Percentiles rank a stretch among this genome's conserved stretches.
Evolutionary conservation across 2,329 filamentous ascomycete species (phyloP).

Genomic region (Cercospora nicotianae): DNA sequence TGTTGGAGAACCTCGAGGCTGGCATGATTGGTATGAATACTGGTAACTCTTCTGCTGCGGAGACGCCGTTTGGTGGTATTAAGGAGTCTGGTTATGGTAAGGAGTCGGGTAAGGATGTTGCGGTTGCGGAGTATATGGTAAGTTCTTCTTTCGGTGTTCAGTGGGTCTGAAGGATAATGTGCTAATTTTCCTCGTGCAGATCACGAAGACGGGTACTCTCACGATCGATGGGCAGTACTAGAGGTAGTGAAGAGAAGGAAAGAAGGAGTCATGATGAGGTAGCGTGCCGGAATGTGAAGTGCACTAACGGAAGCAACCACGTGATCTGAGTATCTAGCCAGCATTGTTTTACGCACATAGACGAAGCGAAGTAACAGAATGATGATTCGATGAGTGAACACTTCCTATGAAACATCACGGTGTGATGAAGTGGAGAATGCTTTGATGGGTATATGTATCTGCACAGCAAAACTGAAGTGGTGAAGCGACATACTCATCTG

Average conservation of each 20-base stretch:
- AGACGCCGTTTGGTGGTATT: conserved; percentile 67
- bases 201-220: conserved; percentile 66
- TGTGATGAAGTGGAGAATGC: neutral
- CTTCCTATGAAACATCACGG: neutral
- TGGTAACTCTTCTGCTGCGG: conserved; percentile 65
- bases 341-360: neutral
- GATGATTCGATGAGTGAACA: neutral
- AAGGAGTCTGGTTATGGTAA: conserved; percentile 69
- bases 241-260: conserved; percentile 2
- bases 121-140: conserved; percentile 57
- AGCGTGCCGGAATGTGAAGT: neutral
- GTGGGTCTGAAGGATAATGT: neutral
- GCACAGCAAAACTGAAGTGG: neutral
- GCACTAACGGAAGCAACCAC: neutral
- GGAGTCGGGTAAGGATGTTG: conserved; percentile 66
- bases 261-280: neutral
- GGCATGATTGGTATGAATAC: conserved; percentile 62
- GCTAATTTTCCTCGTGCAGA: conserved; percentile 25
- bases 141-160: neutral
- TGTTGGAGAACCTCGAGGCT: conserved; percentile 67
- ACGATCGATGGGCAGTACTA: conserved; percentile 59
- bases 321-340: neutral
- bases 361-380: neutral
- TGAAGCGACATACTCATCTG: neutral
- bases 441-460: neutral